Evolutionary conservation across 2,329 filamentous ascomycete species (phyloP).

Genomic region (Talaromyces marneffei): DNA sequence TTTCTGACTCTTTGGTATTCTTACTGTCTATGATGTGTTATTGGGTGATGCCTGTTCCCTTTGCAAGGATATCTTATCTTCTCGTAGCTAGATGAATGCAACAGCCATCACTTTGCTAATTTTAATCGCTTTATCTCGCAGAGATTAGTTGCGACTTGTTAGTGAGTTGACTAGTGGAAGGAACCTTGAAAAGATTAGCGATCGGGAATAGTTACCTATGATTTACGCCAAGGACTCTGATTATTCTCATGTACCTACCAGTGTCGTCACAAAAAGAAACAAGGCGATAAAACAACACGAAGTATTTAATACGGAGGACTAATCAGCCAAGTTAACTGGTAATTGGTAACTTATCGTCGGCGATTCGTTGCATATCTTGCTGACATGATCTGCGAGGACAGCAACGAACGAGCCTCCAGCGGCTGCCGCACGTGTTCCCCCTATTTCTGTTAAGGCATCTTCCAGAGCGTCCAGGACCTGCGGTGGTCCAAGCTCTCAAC

Average conservation of each 20-base stretch:
- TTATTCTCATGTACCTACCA: neutral
- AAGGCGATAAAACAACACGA: too few relatives aligned
- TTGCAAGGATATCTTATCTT: neutral
- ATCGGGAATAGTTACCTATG: neutral
- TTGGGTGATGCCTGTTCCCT: neutral
- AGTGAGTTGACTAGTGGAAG: neutral
- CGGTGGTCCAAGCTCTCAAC: slow-evolving; percentile 4
- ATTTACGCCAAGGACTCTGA: neutral
- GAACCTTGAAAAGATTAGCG: neutral
- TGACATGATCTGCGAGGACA: neutral
- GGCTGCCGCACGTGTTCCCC: slow-evolving; percentile 1
- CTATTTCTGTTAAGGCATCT: neutral
- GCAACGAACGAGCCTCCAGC: neutral
- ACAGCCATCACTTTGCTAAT: neutral
- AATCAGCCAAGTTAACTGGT: too few relatives aligned
- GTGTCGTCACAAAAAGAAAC: neutral
- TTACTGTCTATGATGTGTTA: neutral
- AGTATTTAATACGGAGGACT: too few relatives aligned
- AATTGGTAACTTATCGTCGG: too few relatives aligned
- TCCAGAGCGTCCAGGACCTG: neutral
- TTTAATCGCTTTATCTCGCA: neutral
- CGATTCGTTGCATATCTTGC: too few relatives aligned
- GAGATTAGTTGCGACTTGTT: neutral
- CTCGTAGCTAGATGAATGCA: neutral
- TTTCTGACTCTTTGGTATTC: neutral